Evolutionary conservation across 2,329 filamentous ascomycete species (phyloP).

Genomic region (Fusarium phyllophilum): DNA sequence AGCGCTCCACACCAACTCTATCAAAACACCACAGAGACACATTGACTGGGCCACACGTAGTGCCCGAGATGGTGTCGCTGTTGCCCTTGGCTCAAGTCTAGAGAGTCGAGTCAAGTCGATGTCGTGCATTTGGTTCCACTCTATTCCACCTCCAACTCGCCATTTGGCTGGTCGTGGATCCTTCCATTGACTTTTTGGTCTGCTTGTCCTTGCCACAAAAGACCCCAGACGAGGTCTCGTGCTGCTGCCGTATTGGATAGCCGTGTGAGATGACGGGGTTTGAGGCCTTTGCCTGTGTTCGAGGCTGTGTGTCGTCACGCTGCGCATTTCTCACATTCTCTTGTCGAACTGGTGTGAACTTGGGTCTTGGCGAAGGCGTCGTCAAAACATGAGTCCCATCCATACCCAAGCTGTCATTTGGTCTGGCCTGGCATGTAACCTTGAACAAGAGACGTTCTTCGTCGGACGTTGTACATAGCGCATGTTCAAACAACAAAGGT

Average conservation of each 20-base stretch:
- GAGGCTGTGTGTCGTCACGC: constrained; percentile 45
- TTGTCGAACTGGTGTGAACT: constrained; percentile 37
- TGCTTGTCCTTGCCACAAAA: constrained; percentile 44
- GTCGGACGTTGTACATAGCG: constrained; percentile 1
- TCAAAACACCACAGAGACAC: constrained; percentile 28
- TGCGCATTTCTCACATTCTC: constrained; percentile 29
- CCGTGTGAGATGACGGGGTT: constrained; percentile 30
- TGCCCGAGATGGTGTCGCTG: constrained; percentile 30
- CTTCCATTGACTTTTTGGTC: constrained; percentile 1
- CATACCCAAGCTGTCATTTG: not conserved
- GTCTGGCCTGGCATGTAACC: not conserved
- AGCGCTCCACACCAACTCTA: constrained; percentile 42
- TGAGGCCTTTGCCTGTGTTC: constrained; percentile 31
- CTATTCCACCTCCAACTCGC: constrained; percentile 1
- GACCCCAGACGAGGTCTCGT: constrained; percentile 43
- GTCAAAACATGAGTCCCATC: not conserved
- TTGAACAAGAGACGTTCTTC: not conserved
- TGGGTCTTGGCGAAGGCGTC: constrained; percentile 32
- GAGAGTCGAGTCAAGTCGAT: constrained; percentile 57
- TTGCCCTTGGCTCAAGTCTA: not conserved
- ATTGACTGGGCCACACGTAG: constrained; percentile 34
- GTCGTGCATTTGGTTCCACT: constrained; percentile 46
- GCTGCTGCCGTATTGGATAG: constrained; percentile 48
- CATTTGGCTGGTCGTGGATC: not conserved
- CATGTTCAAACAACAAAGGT: constrained; percentile 7